Base-by-base conservation (phyloP, 202 grass and related monocot species). In the Schoenoplectus triqueter region DNA sequence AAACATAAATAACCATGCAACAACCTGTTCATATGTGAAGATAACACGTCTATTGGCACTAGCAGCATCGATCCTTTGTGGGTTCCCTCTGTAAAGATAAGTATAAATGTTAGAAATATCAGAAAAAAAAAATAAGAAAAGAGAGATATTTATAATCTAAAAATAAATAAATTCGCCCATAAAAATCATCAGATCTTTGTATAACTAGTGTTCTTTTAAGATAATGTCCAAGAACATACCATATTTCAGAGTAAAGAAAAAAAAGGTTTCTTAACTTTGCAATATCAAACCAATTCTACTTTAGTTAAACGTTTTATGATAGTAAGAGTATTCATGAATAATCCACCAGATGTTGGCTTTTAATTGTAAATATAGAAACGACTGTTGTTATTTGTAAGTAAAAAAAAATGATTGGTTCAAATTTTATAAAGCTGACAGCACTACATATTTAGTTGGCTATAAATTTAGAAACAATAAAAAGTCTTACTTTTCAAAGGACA, bases 21-120 rank as follows among this genome's bases (percentile, higher is more conserved):
- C 84, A 87, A 98, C 95, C 92, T 98, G 95, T 80, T 98, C 95
- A 83, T 88, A 98, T 70, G 93, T 91, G 88, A 98, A 98, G 57
- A 86, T 92, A 88, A 95, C 86, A 86, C 91, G 92, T 82, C 90
- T 95, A 84, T 93, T 95, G 46, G 95, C 93, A 85, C 82, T 91
- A 90, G 90, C 48, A 86, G 88, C 90, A 73, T 98, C 95, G 71
- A 98, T 95, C 80, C 95, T 98, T 87, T 98, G 95, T 81, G 95
- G 95, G 56, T 98, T 98, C 11, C 93, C 88, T 91, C 95, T 95
- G 72, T 15, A 90, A 18, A 47, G 78, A 40, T 81, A 87, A 89
- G 64, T 80, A 80, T 2, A 85, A 80, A 69, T 80, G 9, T 84
- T 67, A 56, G n/a, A 50, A 45, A 67, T 79, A 84, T 47, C 49